Percentiles rank a stretch among this genome's conserved stretches.
phyloP scores from a whole-genome alignment of 2,329 filamentous ascomycete genomes.

The Lasiodiplodia gonubiensis region DNA sequence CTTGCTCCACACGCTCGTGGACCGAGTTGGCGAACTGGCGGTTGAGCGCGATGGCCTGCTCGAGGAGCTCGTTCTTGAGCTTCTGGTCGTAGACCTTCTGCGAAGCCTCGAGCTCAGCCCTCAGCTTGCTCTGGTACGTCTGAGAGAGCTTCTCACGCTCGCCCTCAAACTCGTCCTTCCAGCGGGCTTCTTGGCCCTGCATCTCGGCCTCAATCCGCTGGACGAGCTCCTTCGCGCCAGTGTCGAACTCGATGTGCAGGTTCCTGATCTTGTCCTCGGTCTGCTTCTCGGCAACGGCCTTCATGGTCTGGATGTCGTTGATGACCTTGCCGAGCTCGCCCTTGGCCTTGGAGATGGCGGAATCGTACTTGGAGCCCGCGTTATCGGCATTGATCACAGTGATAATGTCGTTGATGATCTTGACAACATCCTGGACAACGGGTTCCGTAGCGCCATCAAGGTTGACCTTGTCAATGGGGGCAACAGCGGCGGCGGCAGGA shows the following conservation, averaged over 20 bases:
- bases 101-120: slow-evolving; percentile 78
- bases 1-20: slow-evolving; percentile 80
- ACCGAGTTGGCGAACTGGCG: slow-evolving; percentile 81
- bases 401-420: slow-evolving; percentile 95
- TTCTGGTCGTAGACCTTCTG: slow-evolving; percentile 82
- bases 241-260: slow-evolving; percentile 79
- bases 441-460: slow-evolving; percentile 80
- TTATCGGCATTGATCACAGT: slow-evolving; percentile 88
- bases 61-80: slow-evolving; percentile 81
- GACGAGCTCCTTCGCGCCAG: slow-evolving; percentile 85
- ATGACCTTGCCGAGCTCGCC: slow-evolving; percentile 78
- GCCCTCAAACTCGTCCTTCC: slow-evolving; percentile 84
- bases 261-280: slow-evolving; percentile 77
- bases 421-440: slow-evolving; percentile 89
- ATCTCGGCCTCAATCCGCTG: slow-evolving; percentile 85
- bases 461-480: slow-evolving; percentile 78
- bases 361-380: slow-evolving; percentile 75
- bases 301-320: slow-evolving; percentile 75
- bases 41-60: slow-evolving; percentile 90
- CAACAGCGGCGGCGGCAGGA: slow-evolving; percentile 38
- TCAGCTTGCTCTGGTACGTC: slow-evolving; percentile 79
- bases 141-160: slow-evolving; percentile 81
- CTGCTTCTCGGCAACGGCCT: slow-evolving; percentile 69
- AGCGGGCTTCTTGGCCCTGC: slow-evolving; percentile 78
- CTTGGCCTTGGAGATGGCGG: slow-evolving; percentile 85